A percentile compares a stretch with the other conserved stretches of the same genome.
phyloP scores from a whole-genome alignment of 2,329 filamentous ascomycete species.

The Colletotrichum brevisporum region DNA sequence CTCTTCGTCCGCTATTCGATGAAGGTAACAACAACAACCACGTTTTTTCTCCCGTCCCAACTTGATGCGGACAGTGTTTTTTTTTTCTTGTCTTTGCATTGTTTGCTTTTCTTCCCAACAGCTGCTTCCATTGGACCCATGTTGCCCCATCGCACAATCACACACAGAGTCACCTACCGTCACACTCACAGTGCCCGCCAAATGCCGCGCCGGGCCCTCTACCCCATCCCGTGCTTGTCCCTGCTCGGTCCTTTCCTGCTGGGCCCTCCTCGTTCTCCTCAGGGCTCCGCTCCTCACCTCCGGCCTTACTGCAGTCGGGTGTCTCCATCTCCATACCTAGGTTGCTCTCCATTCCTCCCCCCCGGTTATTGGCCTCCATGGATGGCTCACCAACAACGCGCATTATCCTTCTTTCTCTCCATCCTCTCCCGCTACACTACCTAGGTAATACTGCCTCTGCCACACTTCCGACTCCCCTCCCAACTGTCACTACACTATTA shows the following conservation, averaged over 20 bases:
- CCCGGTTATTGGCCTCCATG: too few relatives aligned
- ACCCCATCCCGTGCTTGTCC: slow-evolving; percentile 2
- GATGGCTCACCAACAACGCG: too few relatives aligned
- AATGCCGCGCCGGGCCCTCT: slow-evolving; percentile 4
- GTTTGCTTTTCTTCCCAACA: not conserved
- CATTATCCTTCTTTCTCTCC: too few relatives aligned
- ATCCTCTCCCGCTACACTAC: not conserved
- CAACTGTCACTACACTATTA: not conserved
- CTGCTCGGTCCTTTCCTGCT: slow-evolving; percentile 26
- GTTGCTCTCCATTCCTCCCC: too few relatives aligned
- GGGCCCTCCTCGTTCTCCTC: slow-evolving; percentile 31
- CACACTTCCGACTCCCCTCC: too few relatives aligned
- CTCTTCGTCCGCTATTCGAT: not conserved
- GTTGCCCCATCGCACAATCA: slow-evolving; percentile 3
- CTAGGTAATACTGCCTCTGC: too few relatives aligned
- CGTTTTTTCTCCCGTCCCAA: not conserved
- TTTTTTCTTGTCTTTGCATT: not conserved
- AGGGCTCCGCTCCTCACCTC: slow-evolving; percentile 14
- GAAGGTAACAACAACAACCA: too few relatives aligned
- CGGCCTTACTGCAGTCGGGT: not conserved
- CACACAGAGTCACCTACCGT: slow-evolving; percentile 1
- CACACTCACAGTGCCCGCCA: slow-evolving; percentile 20
- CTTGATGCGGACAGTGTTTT: not conserved
- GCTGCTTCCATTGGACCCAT: not conserved
- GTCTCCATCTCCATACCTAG: too few relatives aligned